Percentiles rank a stretch among this genome's conserved stretches.
These are phyloP conservation scores for Erodium moschatum DNA, from an alignment of 441 rosid genomes.

Conservation along the genomic window DNA sequence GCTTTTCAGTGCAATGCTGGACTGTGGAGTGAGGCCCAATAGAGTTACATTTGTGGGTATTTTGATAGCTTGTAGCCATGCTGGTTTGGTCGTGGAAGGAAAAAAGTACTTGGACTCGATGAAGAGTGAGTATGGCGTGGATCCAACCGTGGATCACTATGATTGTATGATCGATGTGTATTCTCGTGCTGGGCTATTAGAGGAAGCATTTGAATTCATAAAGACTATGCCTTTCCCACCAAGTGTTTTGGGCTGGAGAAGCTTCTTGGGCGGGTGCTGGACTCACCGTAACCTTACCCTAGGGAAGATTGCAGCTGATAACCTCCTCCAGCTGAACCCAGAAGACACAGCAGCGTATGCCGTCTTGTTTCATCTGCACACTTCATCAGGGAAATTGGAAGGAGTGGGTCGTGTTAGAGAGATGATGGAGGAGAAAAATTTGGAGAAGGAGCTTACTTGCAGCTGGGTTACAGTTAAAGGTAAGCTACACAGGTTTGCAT, in stretches of 20 bases:
- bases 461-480: slow-evolving; percentile 51
- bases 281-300: slow-evolving; percentile 43
- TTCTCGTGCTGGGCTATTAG: slow-evolving; percentile 44
- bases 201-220: slow-evolving; percentile 39
- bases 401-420: slow-evolving; percentile 46
- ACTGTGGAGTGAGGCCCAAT: slow-evolving; percentile 23
- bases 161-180: slow-evolving; percentile 47
- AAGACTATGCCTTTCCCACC: slow-evolving; percentile 42
- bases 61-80: not conserved
- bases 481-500: slow-evolving; percentile 42
- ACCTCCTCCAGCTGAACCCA: slow-evolving; percentile 40
- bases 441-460: slow-evolving; percentile 49
- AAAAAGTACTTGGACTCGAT: slow-evolving; percentile 22
- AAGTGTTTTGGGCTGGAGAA: slow-evolving; percentile 52
- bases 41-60: not conserved
- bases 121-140: slow-evolving; percentile 34
- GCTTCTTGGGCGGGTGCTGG: slow-evolving; percentile 56
- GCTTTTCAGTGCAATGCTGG: slow-evolving; percentile 39
- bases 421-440: slow-evolving; percentile 38
- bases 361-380: slow-evolving; percentile 44
- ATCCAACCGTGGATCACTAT: slow-evolving; percentile 48
- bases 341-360: slow-evolving; percentile 48
- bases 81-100: not conserved
- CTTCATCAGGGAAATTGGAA: slow-evolving; percentile 41
- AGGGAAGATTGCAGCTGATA: slow-evolving; percentile 42